Base-by-base conservation (phyloP, 192 early-diverging fungal genomes). In the Mortierella hygrophila region DNA sequence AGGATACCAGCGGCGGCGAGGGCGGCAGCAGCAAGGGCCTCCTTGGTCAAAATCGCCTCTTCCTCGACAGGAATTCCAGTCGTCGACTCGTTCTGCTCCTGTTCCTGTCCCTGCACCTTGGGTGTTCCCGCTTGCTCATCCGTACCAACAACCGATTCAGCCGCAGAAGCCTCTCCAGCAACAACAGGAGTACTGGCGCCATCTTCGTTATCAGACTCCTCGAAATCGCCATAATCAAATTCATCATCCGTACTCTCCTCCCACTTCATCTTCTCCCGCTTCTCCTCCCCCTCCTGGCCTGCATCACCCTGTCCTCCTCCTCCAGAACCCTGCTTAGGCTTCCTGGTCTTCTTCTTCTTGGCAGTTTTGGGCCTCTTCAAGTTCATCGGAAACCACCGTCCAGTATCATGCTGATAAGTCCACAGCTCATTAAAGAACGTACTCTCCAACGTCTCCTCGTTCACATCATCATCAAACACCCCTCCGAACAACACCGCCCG, bases 381-480 rank as follows among this genome's bases (percentile, higher is more conserved):
- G 41, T 88, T 88, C 68, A 93, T 76, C 13, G 93, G 91, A 86
- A 92, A 94, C 92, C 93, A 95, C 21, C 90, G 90, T 52, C 90
- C 91, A 35, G 89, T 81, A 9, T 94, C 94, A 40, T 93, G 84
- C 75, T 91, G 88, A 49, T 92, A 92, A 44, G 89, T 91, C 65
- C 89, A 89, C 85, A 94, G 83, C 63, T 95, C 94, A 60, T 91
- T 91, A 74, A 88, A 91, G 70, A 92, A 94, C 0, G 92, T 89
- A 82, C 88, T 89, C 78, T 93, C 92, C 54, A 94, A 72, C 0
- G 87, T 89, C 57, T 94, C 94, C 38, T 93, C 94, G 38, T 89
- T 91, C 76, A 93, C 93, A 68, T 93, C 91, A 26, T 93, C 87
- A 77, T 95, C 95, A 42, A 76, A 88, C 1, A 95, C 95, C 4